phyloP scores from a whole-genome alignment of 164 flowering plant species.

The Stephania yunnanensis region DNA sequence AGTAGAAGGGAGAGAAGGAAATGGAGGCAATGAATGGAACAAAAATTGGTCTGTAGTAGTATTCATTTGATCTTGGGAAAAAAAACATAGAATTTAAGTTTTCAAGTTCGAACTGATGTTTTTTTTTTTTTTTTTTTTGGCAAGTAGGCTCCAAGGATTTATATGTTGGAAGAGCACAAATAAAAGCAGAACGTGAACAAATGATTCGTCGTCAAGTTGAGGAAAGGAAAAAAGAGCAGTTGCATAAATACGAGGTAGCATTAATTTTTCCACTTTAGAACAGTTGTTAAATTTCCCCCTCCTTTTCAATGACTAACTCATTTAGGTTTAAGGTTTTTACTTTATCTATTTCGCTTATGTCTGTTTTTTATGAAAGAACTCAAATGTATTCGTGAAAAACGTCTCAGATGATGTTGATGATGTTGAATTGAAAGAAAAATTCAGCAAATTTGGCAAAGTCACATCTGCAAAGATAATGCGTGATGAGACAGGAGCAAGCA shows the following conservation, averaged over 20 bases:
- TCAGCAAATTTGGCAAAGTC: constrained; percentile 21
- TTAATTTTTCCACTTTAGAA: not conserved
- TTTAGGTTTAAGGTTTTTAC: not conserved
- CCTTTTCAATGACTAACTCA: not conserved
- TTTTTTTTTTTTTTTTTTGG: not conserved
- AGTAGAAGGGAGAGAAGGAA: too few species aligned
- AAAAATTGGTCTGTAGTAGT: constrained; percentile 24
- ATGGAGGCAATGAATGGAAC: constrained; percentile 38
- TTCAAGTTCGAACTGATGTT: not conserved
- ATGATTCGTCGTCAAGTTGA: constrained; percentile 7
- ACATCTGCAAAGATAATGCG: constrained; percentile 5
- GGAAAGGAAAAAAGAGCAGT: not conserved
- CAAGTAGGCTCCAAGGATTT: constrained; percentile 34
- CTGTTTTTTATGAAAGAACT: not conserved
- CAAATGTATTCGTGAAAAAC: constrained; percentile 40
- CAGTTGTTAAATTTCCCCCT: not conserved
- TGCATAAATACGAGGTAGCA: constrained; percentile 13
- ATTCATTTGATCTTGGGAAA: not conserved
- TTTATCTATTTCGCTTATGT: not conserved
- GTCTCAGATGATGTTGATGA: constrained; percentile 27
- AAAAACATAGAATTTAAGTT: not conserved
- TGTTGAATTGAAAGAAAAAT: constrained; percentile 18
- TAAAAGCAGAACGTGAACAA: constrained; percentile 35
- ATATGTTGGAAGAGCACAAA: constrained; percentile 41
- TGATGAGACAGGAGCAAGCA: constrained; percentile 1